A percentile compares a stretch with the other conserved stretches of the same genome.
Evolutionary conservation across 768 basidiomycete species (phyloP).

Genomic region (Goffeauzyma gilvescens): DNA sequence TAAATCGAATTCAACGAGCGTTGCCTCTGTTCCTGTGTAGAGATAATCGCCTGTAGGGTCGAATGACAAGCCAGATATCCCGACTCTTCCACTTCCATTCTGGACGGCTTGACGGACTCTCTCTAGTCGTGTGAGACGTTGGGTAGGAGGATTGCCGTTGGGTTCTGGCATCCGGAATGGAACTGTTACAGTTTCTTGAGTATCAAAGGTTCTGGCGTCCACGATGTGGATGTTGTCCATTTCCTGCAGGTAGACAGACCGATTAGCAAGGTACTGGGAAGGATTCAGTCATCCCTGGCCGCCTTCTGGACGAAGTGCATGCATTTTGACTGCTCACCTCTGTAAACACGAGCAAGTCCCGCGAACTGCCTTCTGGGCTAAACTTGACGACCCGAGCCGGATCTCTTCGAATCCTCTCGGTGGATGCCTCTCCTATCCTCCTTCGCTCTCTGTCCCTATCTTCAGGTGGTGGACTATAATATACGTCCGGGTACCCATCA

Average conservation of each 20-base stretch:
- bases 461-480: too few species aligned
- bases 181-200: constrained; percentile 25
- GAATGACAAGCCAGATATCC: constrained; percentile 52
- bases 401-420: constrained; percentile 37
- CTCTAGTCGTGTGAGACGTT: too few species aligned
- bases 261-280: not conserved
- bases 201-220: constrained; percentile 68
- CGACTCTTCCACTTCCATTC: constrained; percentile 22
- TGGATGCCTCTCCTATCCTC: not conserved
- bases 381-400: constrained; percentile 77
- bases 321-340: constrained; percentile 43
- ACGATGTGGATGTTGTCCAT: constrained; percentile 62
- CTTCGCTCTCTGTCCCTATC: too few species aligned
- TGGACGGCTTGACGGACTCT: constrained; percentile 1
- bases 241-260: too few species aligned
- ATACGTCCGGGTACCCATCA: too few species aligned
- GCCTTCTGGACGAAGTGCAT: not conserved
- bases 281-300: not conserved
- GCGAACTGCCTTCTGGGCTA: constrained; percentile 43
- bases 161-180: constrained; percentile 12
- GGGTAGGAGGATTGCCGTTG: not conserved
- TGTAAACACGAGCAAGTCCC: constrained; percentile 72
- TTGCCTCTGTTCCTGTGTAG: constrained; percentile 48
- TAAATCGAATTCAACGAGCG: constrained; percentile 60
- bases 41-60: constrained; percentile 50